These are phyloP conservation scores for Boechera stricta DNA, from an alignment of 345 rosid species.

Conservation along the genomic window DNA sequence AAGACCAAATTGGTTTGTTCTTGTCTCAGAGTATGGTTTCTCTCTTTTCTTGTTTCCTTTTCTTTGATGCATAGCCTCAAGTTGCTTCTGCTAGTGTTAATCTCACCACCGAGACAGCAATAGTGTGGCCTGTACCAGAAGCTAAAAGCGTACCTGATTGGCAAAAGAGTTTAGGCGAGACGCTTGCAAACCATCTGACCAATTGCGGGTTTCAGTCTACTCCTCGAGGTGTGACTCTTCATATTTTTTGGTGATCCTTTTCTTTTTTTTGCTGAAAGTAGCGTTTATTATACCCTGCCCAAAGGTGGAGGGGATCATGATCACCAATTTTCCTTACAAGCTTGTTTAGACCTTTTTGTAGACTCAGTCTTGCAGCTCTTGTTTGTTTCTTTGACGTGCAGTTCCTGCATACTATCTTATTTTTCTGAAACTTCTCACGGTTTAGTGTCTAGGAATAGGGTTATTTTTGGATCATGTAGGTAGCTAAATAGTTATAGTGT, in stretches of 20 bases:
- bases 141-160: conserved; percentile 77
- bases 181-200: conserved; percentile 87
- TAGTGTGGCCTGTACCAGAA: conserved; percentile 88
- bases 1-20: conserved; percentile 10
- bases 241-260: not conserved
- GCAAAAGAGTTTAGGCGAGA: conserved; percentile 80
- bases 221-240: conserved; percentile 61
- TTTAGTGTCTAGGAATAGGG: conserved; percentile 20
- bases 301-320: no score
- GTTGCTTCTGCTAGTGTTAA: conserved; percentile 89
- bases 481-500: not conserved
- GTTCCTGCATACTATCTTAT: not conserved
- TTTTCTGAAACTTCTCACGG: conserved; percentile 7
- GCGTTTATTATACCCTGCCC: no score
- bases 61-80: conserved; percentile 66
- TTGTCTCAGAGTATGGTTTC: not conserved
- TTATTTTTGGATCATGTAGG: conserved; percentile 9
- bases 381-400: conserved; percentile 23
- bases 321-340: not conserved
- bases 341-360: conserved; percentile 8
- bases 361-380: conserved; percentile 10
- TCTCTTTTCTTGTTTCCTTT: not conserved
- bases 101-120: conserved; percentile 91
- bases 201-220: conserved; percentile 83
- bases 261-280: not conserved